phyloP scores from a whole-genome alignment of 2,329 filamentous ascomycete species.

The Alternaria burnsii region DNA sequence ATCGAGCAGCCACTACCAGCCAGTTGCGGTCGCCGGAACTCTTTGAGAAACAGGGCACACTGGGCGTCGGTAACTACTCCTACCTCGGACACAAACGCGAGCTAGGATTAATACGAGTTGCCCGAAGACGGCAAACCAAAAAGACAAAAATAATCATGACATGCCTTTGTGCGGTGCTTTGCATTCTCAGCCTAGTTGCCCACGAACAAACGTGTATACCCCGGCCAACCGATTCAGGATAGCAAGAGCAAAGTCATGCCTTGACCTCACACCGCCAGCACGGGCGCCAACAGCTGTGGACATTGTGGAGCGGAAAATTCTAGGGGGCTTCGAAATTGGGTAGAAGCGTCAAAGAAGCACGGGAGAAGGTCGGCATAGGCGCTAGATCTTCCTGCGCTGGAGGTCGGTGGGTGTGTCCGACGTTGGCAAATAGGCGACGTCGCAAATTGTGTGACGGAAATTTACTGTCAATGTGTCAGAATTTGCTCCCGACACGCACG shows the following conservation, averaged over 20 bases:
- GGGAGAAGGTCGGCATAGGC: slow-evolving; percentile 46
- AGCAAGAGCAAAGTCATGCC: slow-evolving; percentile 25
- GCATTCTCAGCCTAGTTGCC: slow-evolving; percentile 30
- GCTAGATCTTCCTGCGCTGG: slow-evolving; percentile 36
- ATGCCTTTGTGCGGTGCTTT: slow-evolving; percentile 25
- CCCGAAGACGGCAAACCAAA: slow-evolving; percentile 33
- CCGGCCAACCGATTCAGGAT: slow-evolving; percentile 22
- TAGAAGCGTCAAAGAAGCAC: slow-evolving; percentile 51
- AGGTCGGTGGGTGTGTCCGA: slow-evolving; percentile 17
- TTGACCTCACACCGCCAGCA: slow-evolving; percentile 41
- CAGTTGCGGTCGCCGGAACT: slow-evolving; percentile 27
- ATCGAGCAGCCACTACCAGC: slow-evolving; percentile 19
- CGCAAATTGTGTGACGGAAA: slow-evolving; percentile 42
- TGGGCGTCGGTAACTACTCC: slow-evolving; percentile 19
- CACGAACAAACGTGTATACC: slow-evolving; percentile 15
- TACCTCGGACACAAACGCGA: slow-evolving; percentile 27
- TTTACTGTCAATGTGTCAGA: slow-evolving; percentile 39
- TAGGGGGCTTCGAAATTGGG: slow-evolving; percentile 39
- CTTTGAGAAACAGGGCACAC: slow-evolving; percentile 21
- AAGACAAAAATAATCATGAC: slow-evolving; percentile 47
- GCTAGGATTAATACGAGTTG: slow-evolving; percentile 41
- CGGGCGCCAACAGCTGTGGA: slow-evolving; percentile 25
- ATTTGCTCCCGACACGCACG: slow-evolving; percentile 33
- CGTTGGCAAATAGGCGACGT: slow-evolving; percentile 32
- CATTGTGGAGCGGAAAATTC: slow-evolving; percentile 35